Percentiles rank a stretch among this genome's conserved stretches.
phyloP scores from a whole-genome alignment of 2,329 filamentous ascomycete genomes.

The Diaporthe destruens region DNA sequence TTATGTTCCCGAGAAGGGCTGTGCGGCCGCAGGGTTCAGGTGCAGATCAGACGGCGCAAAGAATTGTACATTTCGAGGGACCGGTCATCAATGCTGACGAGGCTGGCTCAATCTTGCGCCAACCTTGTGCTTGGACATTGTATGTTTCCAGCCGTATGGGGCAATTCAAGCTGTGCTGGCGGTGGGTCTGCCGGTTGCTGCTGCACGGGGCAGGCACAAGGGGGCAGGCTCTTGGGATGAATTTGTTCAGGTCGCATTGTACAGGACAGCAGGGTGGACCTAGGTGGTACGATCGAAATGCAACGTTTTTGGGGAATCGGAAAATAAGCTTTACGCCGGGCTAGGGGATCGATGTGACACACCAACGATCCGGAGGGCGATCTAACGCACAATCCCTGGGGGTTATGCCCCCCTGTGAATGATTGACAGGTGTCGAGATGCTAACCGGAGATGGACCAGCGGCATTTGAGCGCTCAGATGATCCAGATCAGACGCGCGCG shows the following conservation, averaged over 20 bases:
- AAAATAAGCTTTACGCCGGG: not conserved
- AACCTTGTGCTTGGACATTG: not conserved
- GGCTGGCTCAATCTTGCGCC: not conserved
- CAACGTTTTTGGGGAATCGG: slow-evolving; percentile 12
- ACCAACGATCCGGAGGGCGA: slow-evolving; percentile 26
- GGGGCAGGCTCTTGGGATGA: not conserved
- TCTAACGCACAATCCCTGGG: slow-evolving; percentile 16
- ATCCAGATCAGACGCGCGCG: slow-evolving; percentile 30
- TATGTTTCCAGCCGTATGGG: not conserved
- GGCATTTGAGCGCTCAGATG: slow-evolving; percentile 5
- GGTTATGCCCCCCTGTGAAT: not conserved
- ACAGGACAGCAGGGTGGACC: not conserved
- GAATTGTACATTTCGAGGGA: not conserved
- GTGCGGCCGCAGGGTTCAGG: slow-evolving; percentile 25
- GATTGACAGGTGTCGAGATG: slow-evolving; percentile 3
- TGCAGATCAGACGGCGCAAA: slow-evolving; percentile 18
- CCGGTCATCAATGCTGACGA: not conserved
- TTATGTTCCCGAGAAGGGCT: slow-evolving; percentile 30
- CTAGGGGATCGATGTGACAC: slow-evolving; percentile 18
- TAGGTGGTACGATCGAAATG: slow-evolving; percentile 19
- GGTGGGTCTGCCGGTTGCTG: no score
- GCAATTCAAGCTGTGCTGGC: not conserved
- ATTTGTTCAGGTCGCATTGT: not conserved
- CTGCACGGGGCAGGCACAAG: not conserved
- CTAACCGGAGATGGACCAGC: slow-evolving; percentile 7